Percentiles rank a stretch among this genome's conserved stretches.
These are phyloP conservation scores for Aspergillus bombycis DNA, from an alignment of 2,329 filamentous ascomycete species.

Conservation along the genomic window DNA sequence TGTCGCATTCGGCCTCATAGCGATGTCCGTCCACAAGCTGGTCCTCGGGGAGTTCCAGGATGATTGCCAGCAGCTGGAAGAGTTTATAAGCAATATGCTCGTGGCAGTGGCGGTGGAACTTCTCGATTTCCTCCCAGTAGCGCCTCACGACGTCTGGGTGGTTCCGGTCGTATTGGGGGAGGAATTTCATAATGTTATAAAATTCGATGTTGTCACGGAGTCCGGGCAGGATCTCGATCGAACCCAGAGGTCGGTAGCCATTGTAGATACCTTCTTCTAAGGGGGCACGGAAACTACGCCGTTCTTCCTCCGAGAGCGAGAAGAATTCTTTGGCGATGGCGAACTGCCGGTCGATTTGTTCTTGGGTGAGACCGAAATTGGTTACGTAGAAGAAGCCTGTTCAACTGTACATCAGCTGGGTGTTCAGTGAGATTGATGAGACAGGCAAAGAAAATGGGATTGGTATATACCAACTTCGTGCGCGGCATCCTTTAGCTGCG, in stretches of 20 bases:
- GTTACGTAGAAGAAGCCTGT: slow-evolving; percentile 64
- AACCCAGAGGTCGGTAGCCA: slow-evolving; percentile 54
- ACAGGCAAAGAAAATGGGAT: neutral
- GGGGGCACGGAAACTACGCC: slow-evolving; percentile 55
- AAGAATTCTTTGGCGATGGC: slow-evolving; percentile 62
- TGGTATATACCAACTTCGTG: slow-evolving; percentile 40
- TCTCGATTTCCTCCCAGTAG: slow-evolving; percentile 59
- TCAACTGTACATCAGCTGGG: neutral
- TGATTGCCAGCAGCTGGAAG: slow-evolving; percentile 60
- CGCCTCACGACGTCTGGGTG: slow-evolving; percentile 54
- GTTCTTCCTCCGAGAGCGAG: slow-evolving; percentile 58
- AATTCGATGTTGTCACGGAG: slow-evolving; percentile 59
- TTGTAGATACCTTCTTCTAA: slow-evolving; percentile 59
- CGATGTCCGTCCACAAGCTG: slow-evolving; percentile 58
- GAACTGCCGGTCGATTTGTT: slow-evolving; percentile 62
- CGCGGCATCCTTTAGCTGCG: slow-evolving; percentile 58
- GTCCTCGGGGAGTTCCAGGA: slow-evolving; percentile 63
- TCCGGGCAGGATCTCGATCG: slow-evolving; percentile 34
- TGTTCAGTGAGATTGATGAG: neutral
- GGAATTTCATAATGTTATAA: slow-evolving; percentile 65
- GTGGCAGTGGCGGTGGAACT: slow-evolving; percentile 55
- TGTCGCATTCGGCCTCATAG: slow-evolving; percentile 60
- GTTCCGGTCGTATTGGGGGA: slow-evolving; percentile 44
- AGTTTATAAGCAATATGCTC: slow-evolving; percentile 59
- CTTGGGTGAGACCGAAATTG: slow-evolving; percentile 61